These are phyloP conservation scores for Copromyces sp. DNA, from an alignment of 495 filamentous ascomycete genomes.

Conservation along the genomic window DNA sequence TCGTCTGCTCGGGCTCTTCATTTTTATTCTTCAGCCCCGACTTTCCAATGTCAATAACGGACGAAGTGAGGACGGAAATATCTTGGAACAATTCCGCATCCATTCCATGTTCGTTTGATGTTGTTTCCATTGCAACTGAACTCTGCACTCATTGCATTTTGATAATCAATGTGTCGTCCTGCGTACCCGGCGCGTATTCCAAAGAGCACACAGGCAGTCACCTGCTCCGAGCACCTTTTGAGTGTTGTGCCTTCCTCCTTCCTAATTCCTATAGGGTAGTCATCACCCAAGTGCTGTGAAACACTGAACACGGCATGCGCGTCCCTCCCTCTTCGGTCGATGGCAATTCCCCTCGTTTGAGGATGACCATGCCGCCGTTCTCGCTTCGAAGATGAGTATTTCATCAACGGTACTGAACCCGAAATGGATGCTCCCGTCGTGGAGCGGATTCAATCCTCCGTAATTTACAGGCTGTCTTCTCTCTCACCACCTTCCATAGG, in stretches of 20 bases:
- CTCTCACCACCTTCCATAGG: not conserved
- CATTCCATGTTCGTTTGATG: conserved; percentile 10
- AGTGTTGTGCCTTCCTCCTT: not conserved
- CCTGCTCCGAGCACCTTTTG: not conserved
- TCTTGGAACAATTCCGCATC: conserved; percentile 6
- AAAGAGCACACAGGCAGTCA: not conserved
- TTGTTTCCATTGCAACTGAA: not conserved
- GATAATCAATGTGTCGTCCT: not conserved
- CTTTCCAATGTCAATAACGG: conserved; percentile 15
- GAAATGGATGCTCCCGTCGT: not conserved
- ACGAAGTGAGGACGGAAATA: conserved; percentile 9
- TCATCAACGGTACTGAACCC: not conserved
- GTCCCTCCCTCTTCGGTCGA: not conserved
- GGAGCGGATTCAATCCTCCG: not conserved
- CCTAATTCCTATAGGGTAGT: not conserved
- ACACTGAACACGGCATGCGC: not conserved
- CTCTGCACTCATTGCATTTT: not conserved
- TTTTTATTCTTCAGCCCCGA: not conserved
- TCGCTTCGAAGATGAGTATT: not conserved
- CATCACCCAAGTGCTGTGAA: not conserved
- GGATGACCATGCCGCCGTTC: not conserved
- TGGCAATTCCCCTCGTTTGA: not conserved
- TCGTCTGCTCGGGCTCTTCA: not conserved
- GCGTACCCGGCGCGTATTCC: not conserved
- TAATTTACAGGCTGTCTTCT: not conserved